Conservation (phyloP, 495 filamentous ascomycete species). For the Penicillium arizonense region DNA sequence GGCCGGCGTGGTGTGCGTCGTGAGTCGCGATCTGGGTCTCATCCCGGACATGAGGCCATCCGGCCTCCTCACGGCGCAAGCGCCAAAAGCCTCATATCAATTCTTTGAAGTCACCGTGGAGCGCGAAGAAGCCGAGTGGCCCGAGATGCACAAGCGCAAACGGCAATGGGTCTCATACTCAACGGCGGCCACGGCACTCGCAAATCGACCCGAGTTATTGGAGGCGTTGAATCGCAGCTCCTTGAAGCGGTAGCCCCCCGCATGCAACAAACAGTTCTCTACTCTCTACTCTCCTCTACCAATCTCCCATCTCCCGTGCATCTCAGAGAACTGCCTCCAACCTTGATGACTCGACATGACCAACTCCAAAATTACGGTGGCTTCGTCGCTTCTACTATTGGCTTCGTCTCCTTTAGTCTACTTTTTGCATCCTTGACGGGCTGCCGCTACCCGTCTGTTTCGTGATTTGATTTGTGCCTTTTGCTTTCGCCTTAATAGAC, state of each 20-base stretch:
- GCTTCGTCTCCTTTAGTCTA: slow-evolving; percentile 11
- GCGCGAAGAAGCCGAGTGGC: slow-evolving; percentile 82
- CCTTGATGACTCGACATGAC: slow-evolving; percentile 42
- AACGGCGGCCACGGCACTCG: slow-evolving; percentile 74
- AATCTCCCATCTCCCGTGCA: slow-evolving; percentile 1
- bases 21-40: slow-evolving; percentile 78
- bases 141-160: slow-evolving; percentile 87
- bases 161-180: slow-evolving; percentile 85
- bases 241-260: slow-evolving; percentile 52
- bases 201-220: slow-evolving; percentile 79
- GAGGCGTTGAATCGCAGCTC: slow-evolving; percentile 84
- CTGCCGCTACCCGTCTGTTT: slow-evolving; percentile 15
- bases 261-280: slow-evolving; percentile 14
- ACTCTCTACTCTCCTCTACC: not conserved
- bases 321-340: slow-evolving; percentile 15
- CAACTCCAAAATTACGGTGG: slow-evolving; percentile 25
- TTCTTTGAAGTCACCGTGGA: slow-evolving; percentile 87
- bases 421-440: slow-evolving; percentile 11
- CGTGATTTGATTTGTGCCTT: slow-evolving; percentile 1
- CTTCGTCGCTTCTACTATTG: slow-evolving; percentile 26
- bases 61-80: slow-evolving; percentile 54
- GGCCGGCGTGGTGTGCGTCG: slow-evolving; percentile 81
- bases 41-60: slow-evolving; percentile 75
- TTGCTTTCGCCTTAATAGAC: slow-evolving; percentile 6
- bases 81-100: slow-evolving; percentile 75